A percentile compares a stretch with the other conserved stretches of the same genome.
phyloP scores from a whole-genome alignment of 1,284 basidiomycete species.

The Marasmius sp. region DNA sequence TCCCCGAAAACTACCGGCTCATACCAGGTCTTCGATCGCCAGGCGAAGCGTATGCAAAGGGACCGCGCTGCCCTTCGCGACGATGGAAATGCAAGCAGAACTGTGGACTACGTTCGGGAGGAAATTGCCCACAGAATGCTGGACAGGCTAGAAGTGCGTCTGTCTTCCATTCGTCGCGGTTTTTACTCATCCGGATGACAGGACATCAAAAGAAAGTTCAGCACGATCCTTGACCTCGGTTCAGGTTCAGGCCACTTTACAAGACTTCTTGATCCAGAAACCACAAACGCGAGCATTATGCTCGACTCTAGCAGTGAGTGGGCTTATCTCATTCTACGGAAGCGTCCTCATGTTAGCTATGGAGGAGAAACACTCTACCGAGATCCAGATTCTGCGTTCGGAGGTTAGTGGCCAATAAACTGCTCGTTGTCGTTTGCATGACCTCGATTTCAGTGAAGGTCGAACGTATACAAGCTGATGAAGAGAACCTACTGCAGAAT shows the following conservation, averaged over 20 bases:
- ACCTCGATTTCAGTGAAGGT: slow-evolving; percentile 55
- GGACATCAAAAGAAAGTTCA: slow-evolving; percentile 91
- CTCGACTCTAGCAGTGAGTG: slow-evolving; percentile 80
- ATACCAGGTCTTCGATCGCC: slow-evolving; percentile 88
- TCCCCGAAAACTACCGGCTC: slow-evolving; percentile 49
- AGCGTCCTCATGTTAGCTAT: neutral
- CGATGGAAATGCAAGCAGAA: slow-evolving; percentile 61
- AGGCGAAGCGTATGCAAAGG: slow-evolving; percentile 80
- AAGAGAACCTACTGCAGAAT: slow-evolving; percentile 68
- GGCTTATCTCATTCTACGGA: neutral
- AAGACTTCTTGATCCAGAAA: slow-evolving; percentile 75
- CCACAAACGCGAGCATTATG: slow-evolving; percentile 80
- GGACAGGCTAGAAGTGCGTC: slow-evolving; percentile 77
- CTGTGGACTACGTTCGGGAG: slow-evolving; percentile 91
- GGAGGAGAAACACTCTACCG: slow-evolving; percentile 67
- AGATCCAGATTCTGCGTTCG: slow-evolving; percentile 74
- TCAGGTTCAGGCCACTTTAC: slow-evolving; percentile 95
- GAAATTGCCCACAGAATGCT: slow-evolving; percentile 90
- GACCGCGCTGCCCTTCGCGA: slow-evolving; percentile 69
- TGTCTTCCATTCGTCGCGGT: slow-evolving; percentile 3
- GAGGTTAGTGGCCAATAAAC: slow-evolving; percentile 47
- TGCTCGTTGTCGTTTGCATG: slow-evolving; percentile 6
- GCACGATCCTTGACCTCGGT: slow-evolving; percentile 84
- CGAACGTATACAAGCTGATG: slow-evolving; percentile 74
- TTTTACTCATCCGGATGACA: slow-evolving; percentile 29